phyloP scores from a whole-genome alignment of 1,284 basidiomycete species.

The Tilletia walkeri region DNA sequence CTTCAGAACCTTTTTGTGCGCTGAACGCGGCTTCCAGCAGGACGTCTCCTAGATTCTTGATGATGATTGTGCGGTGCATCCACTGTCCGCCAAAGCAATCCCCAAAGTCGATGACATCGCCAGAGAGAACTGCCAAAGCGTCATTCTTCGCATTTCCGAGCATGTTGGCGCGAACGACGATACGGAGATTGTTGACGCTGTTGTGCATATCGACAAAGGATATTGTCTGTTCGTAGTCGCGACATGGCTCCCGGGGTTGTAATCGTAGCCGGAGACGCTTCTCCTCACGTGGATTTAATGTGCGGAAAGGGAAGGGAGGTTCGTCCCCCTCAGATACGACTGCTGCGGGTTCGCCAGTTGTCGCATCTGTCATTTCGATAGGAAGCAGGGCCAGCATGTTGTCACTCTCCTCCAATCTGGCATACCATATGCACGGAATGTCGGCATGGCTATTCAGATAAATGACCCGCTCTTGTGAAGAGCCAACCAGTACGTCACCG shows the following conservation, averaged over 20 bases:
- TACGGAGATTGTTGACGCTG: slow-evolving; percentile 38
- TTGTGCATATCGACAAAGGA: slow-evolving; percentile 49
- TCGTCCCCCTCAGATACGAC: background rate
- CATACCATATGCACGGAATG: slow-evolving; percentile 50
- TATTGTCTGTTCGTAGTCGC: slow-evolving; percentile 51
- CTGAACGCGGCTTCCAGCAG: slow-evolving; percentile 59
- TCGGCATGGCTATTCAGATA: slow-evolving; percentile 41
- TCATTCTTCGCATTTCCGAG: slow-evolving; percentile 55
- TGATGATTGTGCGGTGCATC: slow-evolving; percentile 58
- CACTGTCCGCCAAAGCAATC: slow-evolving; percentile 59
- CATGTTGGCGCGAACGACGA: slow-evolving; percentile 52
- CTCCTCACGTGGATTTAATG: background rate
- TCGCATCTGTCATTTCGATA: slow-evolving; percentile 1
- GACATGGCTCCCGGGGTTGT: slow-evolving; percentile 33
- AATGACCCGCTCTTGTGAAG: slow-evolving; percentile 35
- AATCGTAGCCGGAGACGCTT: slow-evolving; percentile 27
- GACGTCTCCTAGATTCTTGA: slow-evolving; percentile 59
- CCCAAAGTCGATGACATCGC: slow-evolving; percentile 59
- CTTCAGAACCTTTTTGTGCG: slow-evolving; percentile 57
- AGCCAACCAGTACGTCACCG: slow-evolving; percentile 51
- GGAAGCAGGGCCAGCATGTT: slow-evolving; percentile 32
- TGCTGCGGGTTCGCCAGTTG: slow-evolving; percentile 16
- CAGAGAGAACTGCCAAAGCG: slow-evolving; percentile 58
- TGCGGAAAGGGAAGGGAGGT: background rate
- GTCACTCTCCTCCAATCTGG: slow-evolving; percentile 46